Evolutionary conservation across 768 basidiomycete species (phyloP), one percentile per base, ranked within the genome.

Genomic region (Leucogyrophana mollusca): DNA sequence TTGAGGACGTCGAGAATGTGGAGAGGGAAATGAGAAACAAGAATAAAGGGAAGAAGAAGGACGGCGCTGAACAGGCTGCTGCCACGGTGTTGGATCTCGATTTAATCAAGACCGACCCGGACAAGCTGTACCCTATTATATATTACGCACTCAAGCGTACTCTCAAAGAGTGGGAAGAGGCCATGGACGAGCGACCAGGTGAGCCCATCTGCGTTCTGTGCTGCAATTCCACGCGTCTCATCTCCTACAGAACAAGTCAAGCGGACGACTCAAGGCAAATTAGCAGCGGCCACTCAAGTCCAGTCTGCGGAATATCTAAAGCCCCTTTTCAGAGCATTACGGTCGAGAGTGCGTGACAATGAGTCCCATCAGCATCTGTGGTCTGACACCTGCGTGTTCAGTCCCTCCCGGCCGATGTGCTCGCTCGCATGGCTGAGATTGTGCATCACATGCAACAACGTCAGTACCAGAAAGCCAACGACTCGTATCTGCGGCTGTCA

Each of bases 231-330:
- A 4, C n/a, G 21, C 39, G 17, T 40, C 53, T 52, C 43, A 43
- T 37, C 35, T 20, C 14, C 24, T 39, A 3, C 54, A 91, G 94
- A 97, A 21, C 74, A 85, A 40, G 69, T 99, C 50, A 94, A 94
- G 61, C 85, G 83, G 11, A 85, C 94, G 2, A 87, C 82, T 0
- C 93, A 94, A 59, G 96, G 96, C 7, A 96, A 93, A 64, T 68
- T 92, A 8, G 96, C 96, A 2, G 92, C 95, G 2, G 95, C 94
- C 1, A 95, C 90, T 0, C 94, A 97, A 66, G 85, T 91, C 1
- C 94, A 96, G 57, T 94, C 94, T 1, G 95, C 90, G 2, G 89
- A 97, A 57, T 95, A 98, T 61, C 76, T 99, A 23, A 99, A 99
- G 59, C 96, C 96, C 0, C 75, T 99, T 0, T 97, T 98, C 79